Percentiles rank a stretch among this genome's conserved stretches.
These are phyloP conservation scores for Globisporangium lucens DNA, from an alignment of 352 stramenopile species.

Conservation along the genomic window DNA sequence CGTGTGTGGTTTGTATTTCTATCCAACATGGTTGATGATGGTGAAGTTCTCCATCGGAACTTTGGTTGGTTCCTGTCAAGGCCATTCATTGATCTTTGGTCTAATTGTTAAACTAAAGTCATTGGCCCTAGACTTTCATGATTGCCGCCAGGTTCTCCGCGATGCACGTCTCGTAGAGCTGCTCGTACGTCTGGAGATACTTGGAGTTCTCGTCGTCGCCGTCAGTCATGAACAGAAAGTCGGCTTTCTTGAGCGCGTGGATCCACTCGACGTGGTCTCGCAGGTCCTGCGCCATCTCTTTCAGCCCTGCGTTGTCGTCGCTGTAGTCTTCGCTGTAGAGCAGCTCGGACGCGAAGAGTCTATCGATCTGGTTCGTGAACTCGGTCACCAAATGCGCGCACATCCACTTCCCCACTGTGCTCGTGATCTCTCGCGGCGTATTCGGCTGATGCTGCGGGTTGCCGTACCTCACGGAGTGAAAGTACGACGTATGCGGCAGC, in stretches of 20 bases:
- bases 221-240: background rate
- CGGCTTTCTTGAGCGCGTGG: background rate
- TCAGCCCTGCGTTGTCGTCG: background rate
- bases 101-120: too few species aligned
- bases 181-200: background rate
- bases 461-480: too few species aligned
- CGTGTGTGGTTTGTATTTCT: background rate
- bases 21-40: background rate
- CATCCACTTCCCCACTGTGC: background rate
- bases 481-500: too few species aligned
- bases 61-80: too few species aligned
- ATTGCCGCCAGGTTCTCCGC: background rate
- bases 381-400: background rate
- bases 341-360: background rate
- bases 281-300: background rate
- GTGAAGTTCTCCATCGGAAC: too few species aligned
- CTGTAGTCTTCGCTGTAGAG: background rate
- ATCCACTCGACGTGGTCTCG: background rate
- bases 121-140: background rate
- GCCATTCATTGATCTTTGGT: too few species aligned
- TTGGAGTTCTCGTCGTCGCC: background rate
- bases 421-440: background rate
- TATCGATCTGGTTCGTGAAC: background rate
- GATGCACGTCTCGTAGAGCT: background rate
- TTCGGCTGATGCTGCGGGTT: too few species aligned